Base-by-base conservation (phyloP, 805 yeast species). In the Starmerella cellae region DNA sequence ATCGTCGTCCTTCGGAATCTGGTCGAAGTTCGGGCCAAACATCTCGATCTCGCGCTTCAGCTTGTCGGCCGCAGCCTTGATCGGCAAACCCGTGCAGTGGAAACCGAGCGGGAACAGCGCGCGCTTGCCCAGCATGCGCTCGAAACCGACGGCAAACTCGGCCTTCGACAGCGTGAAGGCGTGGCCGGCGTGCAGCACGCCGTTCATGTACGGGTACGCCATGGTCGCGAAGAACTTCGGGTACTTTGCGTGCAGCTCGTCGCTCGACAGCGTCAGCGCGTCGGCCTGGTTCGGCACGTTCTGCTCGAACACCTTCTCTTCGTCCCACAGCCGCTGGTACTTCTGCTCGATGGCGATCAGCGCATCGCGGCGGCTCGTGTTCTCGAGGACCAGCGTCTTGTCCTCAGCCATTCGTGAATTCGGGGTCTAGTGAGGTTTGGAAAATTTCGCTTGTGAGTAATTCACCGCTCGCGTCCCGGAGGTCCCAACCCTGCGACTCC, bases 41-140 rank as follows among this genome's bases (percentile, higher is more conserved):
- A 74, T 62, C 66, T 91, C 96, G 45, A 87, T 70, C 69, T 91
- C 98, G 62, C 98, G 77, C 59, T 75, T 75, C 59, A 91, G 72
- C 66, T 91, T 88, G 66, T 88, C 98, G 38, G 98, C 97, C 57
- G 95, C 74, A 23, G 97, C 88, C 56, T 63, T 64, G 61, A 91
- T 91, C 42, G 98, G 97, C 95, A 91, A 81, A 71, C 98, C 98
- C 28, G 98, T 91, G 73, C 98, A 91, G 66, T 91, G 98, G 79
- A 88, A 91, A 38, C 98, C 98, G 44, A 91, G 71, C 39, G 98
- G 97, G 67, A 83, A 91, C 47, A 87, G 68, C 29, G 95, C 95
- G 55, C 81, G 74, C 65, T 80, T 83, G 52, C 96, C 97, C 58
- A 73, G 73, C 88, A 91, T 81, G 66, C 96, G 77, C 68, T 91